These are phyloP conservation scores for Puccinellia tenuiflora DNA, from an alignment of 176 grass and related monocot species.

Conservation along the genomic window DNA sequence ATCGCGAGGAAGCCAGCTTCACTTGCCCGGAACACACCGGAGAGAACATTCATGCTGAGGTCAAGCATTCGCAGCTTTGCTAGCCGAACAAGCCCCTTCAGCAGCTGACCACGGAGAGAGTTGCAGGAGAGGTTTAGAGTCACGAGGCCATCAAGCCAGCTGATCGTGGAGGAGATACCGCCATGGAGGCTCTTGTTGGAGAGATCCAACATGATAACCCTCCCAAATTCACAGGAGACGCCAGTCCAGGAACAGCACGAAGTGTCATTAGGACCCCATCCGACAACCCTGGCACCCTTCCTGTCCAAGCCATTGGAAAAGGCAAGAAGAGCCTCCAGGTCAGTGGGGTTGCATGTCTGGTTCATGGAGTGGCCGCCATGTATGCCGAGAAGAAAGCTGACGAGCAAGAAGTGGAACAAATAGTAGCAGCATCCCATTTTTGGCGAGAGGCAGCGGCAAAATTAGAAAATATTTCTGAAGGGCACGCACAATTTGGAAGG, in stretches of 20 bases:
- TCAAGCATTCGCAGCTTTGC: conserved; percentile 29
- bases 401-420: background rate
- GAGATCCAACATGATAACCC: conserved; percentile 50
- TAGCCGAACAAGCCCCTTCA: background rate
- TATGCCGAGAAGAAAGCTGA: background rate
- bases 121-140: conserved; percentile 44
- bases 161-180: conserved; percentile 18
- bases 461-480: background rate
- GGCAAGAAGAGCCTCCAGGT: conserved; percentile 29
- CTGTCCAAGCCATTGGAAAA: conserved; percentile 28
- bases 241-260: conserved; percentile 64
- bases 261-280: conserved; percentile 31
- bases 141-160: conserved; percentile 27
- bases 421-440: conserved; percentile 20
- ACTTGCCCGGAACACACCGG: background rate
- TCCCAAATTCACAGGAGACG: conserved; percentile 28
- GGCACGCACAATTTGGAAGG: background rate
- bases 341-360: conserved; percentile 24
- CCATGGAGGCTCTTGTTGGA: conserved; percentile 41
- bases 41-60: conserved; percentile 51
- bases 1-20: conserved; percentile 31
- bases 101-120: conserved; percentile 19
- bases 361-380: conserved; percentile 26
- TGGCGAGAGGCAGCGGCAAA: background rate
- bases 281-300: conserved; percentile 1